Conservation (phyloP, 1,284 basidiomycete genomes). For the Cryptococcus sp. region DNA sequence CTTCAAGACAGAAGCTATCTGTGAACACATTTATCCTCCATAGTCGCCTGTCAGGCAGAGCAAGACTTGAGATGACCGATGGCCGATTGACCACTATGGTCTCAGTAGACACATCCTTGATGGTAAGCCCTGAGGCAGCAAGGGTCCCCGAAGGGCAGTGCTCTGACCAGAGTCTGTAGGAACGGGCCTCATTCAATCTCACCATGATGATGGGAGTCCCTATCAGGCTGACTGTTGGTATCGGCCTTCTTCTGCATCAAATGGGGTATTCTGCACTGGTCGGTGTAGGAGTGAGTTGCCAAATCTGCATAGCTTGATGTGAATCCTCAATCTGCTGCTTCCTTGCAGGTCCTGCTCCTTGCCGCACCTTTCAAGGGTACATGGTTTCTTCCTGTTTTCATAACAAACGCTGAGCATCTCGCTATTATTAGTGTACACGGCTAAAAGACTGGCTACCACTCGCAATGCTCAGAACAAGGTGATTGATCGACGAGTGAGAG, state of each 20-base stretch:
- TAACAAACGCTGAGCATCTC: too few species aligned
- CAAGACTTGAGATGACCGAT: conserved; percentile 4
- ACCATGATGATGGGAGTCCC: conserved; percentile 57
- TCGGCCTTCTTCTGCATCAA: conserved; percentile 65
- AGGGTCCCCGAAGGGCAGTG: too few species aligned
- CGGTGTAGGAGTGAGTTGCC: conserved; percentile 19
- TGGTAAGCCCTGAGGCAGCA: conserved; percentile 48
- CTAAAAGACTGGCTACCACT: conserved; percentile 64
- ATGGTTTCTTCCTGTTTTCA: background rate
- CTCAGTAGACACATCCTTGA: conserved; percentile 61
- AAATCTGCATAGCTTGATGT: background rate
- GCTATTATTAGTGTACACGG: conserved; percentile 53
- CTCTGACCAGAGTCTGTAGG: conserved; percentile 2
- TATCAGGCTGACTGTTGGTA: conserved; percentile 62
- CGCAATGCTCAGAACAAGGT: conserved; percentile 67
- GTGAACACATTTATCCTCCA: background rate
- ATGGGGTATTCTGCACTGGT: conserved; percentile 34
- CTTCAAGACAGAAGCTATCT: conserved; percentile 18
- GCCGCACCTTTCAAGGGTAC: conserved; percentile 11
- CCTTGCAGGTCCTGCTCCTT: conserved; percentile 2
- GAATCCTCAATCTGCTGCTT: conserved; percentile 1
- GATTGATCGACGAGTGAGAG: conserved; percentile 63
- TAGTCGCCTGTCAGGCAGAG: conserved; percentile 6
- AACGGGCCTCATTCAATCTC: conserved; percentile 6
- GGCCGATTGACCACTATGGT: conserved; percentile 66